Evolutionary conservation across 2,329 filamentous ascomycete species (phyloP), one percentile per base, ranked within the genome.

Genomic region (Cordyceps fumosorosea): DNA sequence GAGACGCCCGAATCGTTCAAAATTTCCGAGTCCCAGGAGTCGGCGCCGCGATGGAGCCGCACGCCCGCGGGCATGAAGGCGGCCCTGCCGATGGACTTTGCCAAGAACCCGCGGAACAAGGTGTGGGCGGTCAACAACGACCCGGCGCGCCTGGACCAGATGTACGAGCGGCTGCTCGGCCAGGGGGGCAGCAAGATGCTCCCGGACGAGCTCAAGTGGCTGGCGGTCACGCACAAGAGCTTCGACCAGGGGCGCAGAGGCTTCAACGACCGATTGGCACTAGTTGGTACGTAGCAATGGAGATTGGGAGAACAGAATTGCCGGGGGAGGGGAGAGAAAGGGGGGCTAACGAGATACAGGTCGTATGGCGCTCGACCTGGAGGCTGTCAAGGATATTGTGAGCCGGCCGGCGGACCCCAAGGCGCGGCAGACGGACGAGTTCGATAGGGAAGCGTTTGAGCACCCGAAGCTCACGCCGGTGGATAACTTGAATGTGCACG

Each of bases 161-260:
- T 91, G 74, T 96, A 97, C 75, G 81, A 84, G 67, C 81, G 81
- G 59, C 83, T 98, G 67, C 77, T 98, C 61, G 93, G 93, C 6
- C 80, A 80, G 53, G 86, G 83, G 52, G 90, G 90, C 62, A 84
- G 89, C 67, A 84, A 83, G 68, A 74, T 95, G 73, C 80, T 99
- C 63, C 87, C 89, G 2, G 93, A 97, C 18, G 93, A 99, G 77
- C 81, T 95, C 65, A 98, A 97, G 78, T 99, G 95, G 95, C 80
- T 98, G 70, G 93, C 93, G 34, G 85, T 99, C 62, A 99, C 95
- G 67, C 95, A 98, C 76, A 98, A 98, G 84, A 97, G 92, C 76
- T 98, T 96, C 72, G 93, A 99, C 73, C 92, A 98, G 72, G 95
- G 93, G 58, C 83, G 91, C 71, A 88, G 93, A 80, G 93, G 93